A percentile compares a stretch with the other conserved stretches of the same genome.
Evolutionary conservation across 306 rosid genomes (phyloP).

Genomic region (Cucumis hystrix): DNA sequence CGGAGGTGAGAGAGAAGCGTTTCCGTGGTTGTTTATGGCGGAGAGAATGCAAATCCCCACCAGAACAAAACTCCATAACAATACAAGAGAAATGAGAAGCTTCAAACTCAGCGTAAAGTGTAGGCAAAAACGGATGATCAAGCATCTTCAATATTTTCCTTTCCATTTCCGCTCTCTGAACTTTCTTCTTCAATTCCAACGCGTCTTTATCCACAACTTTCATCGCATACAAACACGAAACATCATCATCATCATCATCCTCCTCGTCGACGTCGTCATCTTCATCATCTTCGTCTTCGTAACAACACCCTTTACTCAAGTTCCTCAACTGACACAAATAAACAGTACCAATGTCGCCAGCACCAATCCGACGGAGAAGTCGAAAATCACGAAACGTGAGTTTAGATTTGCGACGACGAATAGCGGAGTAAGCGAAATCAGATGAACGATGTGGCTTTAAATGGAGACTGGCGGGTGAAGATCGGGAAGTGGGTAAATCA

Average conservation of each 20-base stretch:
- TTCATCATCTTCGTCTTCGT: neutral
- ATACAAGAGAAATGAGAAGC: conserved; percentile 88
- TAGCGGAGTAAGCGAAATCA: conserved; percentile 80
- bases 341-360: conserved; percentile 94
- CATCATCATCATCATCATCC: neutral
- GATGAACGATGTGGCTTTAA: conserved; percentile 89
- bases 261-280: neutral
- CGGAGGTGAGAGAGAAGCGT: conserved; percentile 69
- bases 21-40: conserved; percentile 51
- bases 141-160: conserved; percentile 82
- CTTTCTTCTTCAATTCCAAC: conserved; percentile 63
- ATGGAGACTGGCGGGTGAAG: conserved; percentile 35
- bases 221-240: conserved; percentile 56
- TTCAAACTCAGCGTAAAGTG: conserved; percentile 84
- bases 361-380: conserved; percentile 64
- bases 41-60: conserved; percentile 88
- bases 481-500: conserved; percentile 6
- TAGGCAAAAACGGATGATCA: conserved; percentile 86
- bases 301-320: conserved; percentile 8
- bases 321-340: conserved; percentile 58
- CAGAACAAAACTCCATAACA: conserved; percentile 94
- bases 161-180: conserved; percentile 85
- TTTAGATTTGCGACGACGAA: conserved; percentile 37
- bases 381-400: conserved; percentile 76
- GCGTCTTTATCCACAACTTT: conserved; percentile 91